Base-by-base conservation (phyloP, 75 land plant species). In the Chamaecyparis obtusa region DNA sequence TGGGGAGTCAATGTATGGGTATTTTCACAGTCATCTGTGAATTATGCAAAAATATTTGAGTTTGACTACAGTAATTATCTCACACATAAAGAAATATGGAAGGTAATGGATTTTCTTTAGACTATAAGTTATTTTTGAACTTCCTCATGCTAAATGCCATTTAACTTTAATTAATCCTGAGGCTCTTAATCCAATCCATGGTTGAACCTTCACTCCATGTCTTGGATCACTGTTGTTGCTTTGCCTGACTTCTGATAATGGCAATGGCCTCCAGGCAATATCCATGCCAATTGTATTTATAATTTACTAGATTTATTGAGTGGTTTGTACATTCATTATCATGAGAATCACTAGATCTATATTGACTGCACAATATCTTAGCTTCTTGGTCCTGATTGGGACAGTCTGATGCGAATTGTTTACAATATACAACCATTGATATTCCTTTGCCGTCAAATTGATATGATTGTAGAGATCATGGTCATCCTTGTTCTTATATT, bases 1-100 rank as follows among this genome's bases (percentile, higher is more conserved):
- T 98, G 99, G 99, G 99, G 99, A 87, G 87, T 95, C 67, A 98
- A 98, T 87, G 83, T 97, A 80, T 97, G 96, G 95, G 95, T 92
- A 46, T 98, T 98, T 92, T 75, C 95, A 80, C 89, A 90, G 21
- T 92, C 95, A 36, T 92, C 90, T 71, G 87, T 98, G 60, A 94
- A 90, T 84, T 98, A 98, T 94, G 89, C 93, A 77, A 97, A 95
- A 88, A 92, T 97, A 54, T 98, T 98, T 93, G 99, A 98, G 44
- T 91, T 98, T 16, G 99, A 96, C 89, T 96, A 90, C 76, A 93
- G 84, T 77, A 93, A 85, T 87, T 95, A 98, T 91, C 93, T 98
- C 51, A 95, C 96, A 15, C 97, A 95, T 79, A 91, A 87, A 88
- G 97, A 96, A 88, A 91, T 98, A 88, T 98, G 99, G 99, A 98